A percentile compares a stretch with the other conserved stretches of the same genome.
Conservation (phyloP, 257 asterid species). For the Fraxinus americana region DNA sequence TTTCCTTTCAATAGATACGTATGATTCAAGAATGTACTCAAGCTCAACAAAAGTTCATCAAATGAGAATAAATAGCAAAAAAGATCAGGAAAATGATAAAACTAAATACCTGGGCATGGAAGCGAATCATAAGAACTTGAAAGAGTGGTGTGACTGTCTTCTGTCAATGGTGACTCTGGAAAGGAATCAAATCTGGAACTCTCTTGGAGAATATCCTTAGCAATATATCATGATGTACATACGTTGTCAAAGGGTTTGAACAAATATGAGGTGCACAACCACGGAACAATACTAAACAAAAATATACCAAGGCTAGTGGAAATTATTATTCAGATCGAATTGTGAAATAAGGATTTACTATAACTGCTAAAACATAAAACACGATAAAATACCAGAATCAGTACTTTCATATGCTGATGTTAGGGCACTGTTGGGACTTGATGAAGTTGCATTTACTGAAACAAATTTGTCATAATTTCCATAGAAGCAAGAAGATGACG, state of each 20-base stretch:
- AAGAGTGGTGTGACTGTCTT: slow-evolving; percentile 33
- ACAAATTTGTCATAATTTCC: slow-evolving; percentile 36
- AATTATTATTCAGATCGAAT: not conserved
- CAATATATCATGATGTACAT: slow-evolving; percentile 5
- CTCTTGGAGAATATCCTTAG: slow-evolving; percentile 55
- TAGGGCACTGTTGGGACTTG: slow-evolving; percentile 86
- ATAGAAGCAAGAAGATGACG: slow-evolving; percentile 58
- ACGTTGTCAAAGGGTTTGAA: slow-evolving; percentile 26
- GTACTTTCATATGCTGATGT: slow-evolving; percentile 82
- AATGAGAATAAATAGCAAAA: slow-evolving; percentile 16
- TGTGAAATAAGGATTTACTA: not conserved
- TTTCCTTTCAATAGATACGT: slow-evolving; percentile 38
- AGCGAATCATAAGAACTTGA: slow-evolving; percentile 53
- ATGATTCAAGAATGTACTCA: not conserved
- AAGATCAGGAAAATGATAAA: slow-evolving; percentile 23
- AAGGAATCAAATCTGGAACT: slow-evolving; percentile 56
- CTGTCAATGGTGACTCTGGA: slow-evolving; percentile 55
- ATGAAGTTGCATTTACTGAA: slow-evolving; percentile 42
- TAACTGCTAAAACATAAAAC: not conserved
- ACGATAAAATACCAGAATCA: slow-evolving; percentile 62
- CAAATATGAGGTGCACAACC: not conserved
- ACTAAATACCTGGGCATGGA: slow-evolving; percentile 51
- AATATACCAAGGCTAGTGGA: too few relatives aligned
- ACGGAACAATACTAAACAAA: not conserved
- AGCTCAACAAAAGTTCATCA: slow-evolving; percentile 2